Percentiles rank a stretch among this genome's conserved stretches.
phyloP scores from a whole-genome alignment of 106 monocot genomes.

The Chionographis japonica region DNA sequence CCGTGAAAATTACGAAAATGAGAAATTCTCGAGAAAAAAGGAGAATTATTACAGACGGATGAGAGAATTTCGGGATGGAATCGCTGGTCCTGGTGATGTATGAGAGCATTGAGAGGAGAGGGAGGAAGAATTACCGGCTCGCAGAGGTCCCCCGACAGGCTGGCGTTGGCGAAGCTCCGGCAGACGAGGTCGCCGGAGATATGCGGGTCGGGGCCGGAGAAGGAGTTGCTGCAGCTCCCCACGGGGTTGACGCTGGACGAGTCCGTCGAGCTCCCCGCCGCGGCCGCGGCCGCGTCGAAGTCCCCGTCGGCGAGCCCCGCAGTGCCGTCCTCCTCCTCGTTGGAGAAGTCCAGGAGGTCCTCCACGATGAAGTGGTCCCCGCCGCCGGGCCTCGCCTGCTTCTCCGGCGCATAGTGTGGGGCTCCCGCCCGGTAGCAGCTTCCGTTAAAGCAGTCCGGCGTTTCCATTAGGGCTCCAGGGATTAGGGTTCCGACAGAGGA shows the following conservation, averaged over 20 bases:
- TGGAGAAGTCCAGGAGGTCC: constrained; percentile 78
- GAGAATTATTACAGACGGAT: too few relatives aligned
- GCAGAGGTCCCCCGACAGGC: constrained; percentile 53
- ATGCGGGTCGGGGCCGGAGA: constrained; percentile 14
- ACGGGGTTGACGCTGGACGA: constrained; percentile 40
- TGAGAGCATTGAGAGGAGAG: not conserved
- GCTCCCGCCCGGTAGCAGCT: constrained; percentile 14
- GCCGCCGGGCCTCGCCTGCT: constrained; percentile 11
- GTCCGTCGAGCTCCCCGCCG: constrained; percentile 26
- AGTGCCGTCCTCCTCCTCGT: constrained; percentile 37
- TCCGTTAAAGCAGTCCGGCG: constrained; percentile 26
- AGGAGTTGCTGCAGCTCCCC: constrained; percentile 41
- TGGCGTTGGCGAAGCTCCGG: constrained; percentile 24
- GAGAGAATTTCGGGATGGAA: too few relatives aligned
- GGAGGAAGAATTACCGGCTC: constrained; percentile 46
- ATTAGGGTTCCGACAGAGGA: not conserved
- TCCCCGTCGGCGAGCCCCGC: not conserved
- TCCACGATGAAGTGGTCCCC: constrained; percentile 64
- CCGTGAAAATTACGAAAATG: too few relatives aligned
- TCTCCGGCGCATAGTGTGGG: constrained; percentile 13
- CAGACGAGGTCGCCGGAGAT: constrained; percentile 18
- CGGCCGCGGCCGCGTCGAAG: constrained; percentile 8
- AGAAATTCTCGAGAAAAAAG: too few relatives aligned
- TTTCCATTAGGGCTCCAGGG: constrained; percentile 30
- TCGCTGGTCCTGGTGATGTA: too few relatives aligned